Conservation (phyloP, 441 rosid species). For the Arabidopsis lyrata region DNA sequence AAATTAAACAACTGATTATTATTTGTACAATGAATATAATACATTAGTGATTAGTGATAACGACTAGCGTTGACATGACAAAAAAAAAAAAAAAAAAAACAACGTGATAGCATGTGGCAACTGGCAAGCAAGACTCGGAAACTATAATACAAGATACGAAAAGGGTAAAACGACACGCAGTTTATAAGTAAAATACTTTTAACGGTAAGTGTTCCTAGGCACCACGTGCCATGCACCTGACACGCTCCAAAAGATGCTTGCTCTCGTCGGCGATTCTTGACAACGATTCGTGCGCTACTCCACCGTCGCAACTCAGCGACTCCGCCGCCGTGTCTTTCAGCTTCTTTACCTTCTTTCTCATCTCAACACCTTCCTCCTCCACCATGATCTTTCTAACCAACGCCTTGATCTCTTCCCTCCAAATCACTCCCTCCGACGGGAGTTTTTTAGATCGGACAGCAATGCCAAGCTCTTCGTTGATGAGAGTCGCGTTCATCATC, state of each 20-base stretch:
- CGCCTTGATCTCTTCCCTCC: constrained; percentile 28
- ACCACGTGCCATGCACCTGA: constrained; percentile 18
- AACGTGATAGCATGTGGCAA: background rate
- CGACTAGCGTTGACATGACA: background rate
- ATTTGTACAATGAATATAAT: background rate
- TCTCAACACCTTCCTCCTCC: constrained; percentile 42
- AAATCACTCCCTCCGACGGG: constrained; percentile 34
- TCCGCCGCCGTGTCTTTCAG: constrained; percentile 28
- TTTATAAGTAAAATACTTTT: background rate
- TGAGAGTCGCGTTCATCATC: constrained; percentile 50
- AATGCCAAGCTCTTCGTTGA: constrained; percentile 46
- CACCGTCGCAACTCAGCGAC: constrained; percentile 19
- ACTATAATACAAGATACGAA: background rate
- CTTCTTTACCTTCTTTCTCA: constrained; percentile 40
- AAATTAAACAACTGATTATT: background rate
- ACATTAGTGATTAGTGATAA: background rate
- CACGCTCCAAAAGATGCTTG: constrained; percentile 3
- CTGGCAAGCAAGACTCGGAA: background rate
- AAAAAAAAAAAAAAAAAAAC: background rate
- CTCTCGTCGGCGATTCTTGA: constrained; percentile 30
- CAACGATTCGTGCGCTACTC: constrained; percentile 26
- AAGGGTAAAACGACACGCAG: background rate
- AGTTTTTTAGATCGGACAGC: constrained; percentile 18
- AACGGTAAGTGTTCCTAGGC: constrained; percentile 25
- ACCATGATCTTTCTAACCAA: constrained; percentile 40